Base-by-base conservation (phyloP, 2,329 filamentous ascomycete genomes). In the Lanzia echinophila region DNA sequence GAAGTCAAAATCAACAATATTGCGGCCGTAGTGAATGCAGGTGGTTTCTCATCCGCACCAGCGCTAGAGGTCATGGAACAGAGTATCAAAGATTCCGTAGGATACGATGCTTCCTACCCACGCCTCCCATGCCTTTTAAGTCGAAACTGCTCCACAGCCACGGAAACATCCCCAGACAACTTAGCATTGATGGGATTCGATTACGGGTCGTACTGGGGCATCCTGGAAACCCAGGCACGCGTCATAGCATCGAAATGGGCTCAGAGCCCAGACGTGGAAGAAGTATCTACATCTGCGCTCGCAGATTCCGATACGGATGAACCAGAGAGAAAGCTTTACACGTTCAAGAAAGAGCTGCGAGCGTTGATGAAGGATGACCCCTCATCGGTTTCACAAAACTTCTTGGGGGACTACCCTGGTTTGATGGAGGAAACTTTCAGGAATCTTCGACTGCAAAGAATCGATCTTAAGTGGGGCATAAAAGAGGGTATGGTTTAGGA, bases 101-200 rank as follows among this genome's bases (percentile, higher is more conserved):
- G 50, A 7, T 47, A 31, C 2, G n/a, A 53, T 17, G 7, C 20
- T 8, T 39, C 41, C 1, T 47, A 39, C 15, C 33, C 42, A 6
- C 43, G 43, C 6, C 41, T 53, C n/a, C 50, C 50, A 17, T 19
- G 46, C 28, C 32, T 53, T 2, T 7, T 53, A 6, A 53, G 19
- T n/a, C 20, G 32, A 12, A 38, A 53, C 33, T 31, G 13, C 22
- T 39, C 33, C 10, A 53, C 42, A 34, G 28, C 41, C 1, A 41
- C 50, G 6, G 12, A 19, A 10, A 34, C 44, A 4, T 20, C 50
- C 1, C 43, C 50, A 1, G 22, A 36, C 6, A 54, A 13, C n/a
- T 24, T 54, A 2, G 52, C 47, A 12, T 20, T 54, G 2, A 54
- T 54, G 45, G 51, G 51, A 7, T 54, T 49, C 28, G 39, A 34